Percentiles rank a stretch among this genome's conserved stretches.
Conservation (phyloP, 2,329 filamentous ascomycete genomes). For the Fusarium drepaniforme region DNA sequence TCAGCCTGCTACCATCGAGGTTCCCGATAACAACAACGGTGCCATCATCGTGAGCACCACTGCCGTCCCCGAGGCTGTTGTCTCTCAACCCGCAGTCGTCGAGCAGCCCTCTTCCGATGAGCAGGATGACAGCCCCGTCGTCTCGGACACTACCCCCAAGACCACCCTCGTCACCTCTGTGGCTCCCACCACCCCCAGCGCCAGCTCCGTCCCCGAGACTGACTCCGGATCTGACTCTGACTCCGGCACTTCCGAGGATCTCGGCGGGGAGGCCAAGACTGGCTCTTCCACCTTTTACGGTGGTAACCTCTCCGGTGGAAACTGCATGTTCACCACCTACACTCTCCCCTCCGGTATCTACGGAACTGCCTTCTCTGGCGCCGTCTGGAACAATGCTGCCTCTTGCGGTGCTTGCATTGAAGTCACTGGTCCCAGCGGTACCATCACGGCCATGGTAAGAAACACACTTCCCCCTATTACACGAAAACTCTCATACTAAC, state of each 20-base stretch:
- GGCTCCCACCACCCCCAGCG: slow-evolving; percentile 2
- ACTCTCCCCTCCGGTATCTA: slow-evolving; percentile 69
- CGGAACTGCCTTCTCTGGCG: slow-evolving; percentile 71
- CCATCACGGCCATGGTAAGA: slow-evolving; percentile 73
- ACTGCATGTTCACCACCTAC: slow-evolving; percentile 74
- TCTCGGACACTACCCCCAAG: slow-evolving; percentile 7
- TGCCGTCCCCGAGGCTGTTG: slow-evolving; percentile 3
- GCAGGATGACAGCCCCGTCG: background rate
- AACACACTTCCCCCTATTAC: accelerated
- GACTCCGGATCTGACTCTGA: slow-evolving; percentile 1
- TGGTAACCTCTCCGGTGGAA: slow-evolving; percentile 68
- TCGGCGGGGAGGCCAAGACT: slow-evolving; percentile 23
- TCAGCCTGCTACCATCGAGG: background rate
- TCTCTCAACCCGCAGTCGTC: slow-evolving; percentile 2
- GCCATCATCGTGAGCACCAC: slow-evolving; percentile 19
- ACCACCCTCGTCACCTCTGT: slow-evolving; percentile 30
- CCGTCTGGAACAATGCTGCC: slow-evolving; percentile 66
- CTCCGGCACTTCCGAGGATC: slow-evolving; percentile 7
- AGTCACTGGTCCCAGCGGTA: slow-evolving; percentile 68
- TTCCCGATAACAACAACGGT: background rate
- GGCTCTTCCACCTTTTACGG: slow-evolving; percentile 62
- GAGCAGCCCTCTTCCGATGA: slow-evolving; percentile 14
- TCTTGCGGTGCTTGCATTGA: slow-evolving; percentile 73
- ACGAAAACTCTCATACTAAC: background rate
- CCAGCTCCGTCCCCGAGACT: slow-evolving; percentile 5